Percentiles rank a stretch among this genome's conserved stretches.
Conservation (phyloP, 179 eudicot genomes). For the Spergularia azorica region DNA sequence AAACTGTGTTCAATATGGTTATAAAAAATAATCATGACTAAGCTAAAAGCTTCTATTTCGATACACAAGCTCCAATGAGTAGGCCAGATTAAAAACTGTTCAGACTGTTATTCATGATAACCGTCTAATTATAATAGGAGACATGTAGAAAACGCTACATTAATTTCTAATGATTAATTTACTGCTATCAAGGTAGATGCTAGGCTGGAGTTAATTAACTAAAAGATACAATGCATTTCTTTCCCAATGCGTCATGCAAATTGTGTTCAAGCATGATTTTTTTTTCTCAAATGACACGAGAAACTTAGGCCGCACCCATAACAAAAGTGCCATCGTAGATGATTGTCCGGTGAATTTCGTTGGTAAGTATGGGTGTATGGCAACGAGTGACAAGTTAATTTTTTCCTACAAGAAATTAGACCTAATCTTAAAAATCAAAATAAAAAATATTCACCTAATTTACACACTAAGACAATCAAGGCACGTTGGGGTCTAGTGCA, state of each 20-base stretch:
- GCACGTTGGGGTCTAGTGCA: too few relatives aligned
- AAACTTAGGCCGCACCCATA: background rate
- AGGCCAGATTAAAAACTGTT: background rate
- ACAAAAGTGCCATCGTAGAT: background rate
- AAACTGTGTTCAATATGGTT: background rate
- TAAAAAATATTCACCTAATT: too few relatives aligned
- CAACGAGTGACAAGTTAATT: too few relatives aligned
- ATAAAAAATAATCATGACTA: slow-evolving; percentile 16
- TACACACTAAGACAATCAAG: too few relatives aligned
- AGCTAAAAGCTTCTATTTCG: slow-evolving; percentile 1
- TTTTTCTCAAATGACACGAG: background rate
- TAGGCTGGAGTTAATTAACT: too few relatives aligned
- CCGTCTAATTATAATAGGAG: slow-evolving; percentile 5
- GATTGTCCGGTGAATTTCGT: background rate
- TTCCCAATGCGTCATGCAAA: background rate
- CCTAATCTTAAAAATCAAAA: too few relatives aligned
- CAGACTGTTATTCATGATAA: background rate
- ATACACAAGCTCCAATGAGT: background rate
- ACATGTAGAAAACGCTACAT: slow-evolving; percentile 7
- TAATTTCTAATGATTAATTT: slow-evolving; percentile 5
- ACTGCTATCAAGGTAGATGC: too few relatives aligned
- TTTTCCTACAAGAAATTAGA: too few relatives aligned
- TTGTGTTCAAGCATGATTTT: background rate
- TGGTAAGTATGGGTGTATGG: too few relatives aligned
- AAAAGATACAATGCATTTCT: background rate